Evolutionary conservation across 805 yeast species (phyloP).

Genomic region (Candida gorgasii): DNA sequence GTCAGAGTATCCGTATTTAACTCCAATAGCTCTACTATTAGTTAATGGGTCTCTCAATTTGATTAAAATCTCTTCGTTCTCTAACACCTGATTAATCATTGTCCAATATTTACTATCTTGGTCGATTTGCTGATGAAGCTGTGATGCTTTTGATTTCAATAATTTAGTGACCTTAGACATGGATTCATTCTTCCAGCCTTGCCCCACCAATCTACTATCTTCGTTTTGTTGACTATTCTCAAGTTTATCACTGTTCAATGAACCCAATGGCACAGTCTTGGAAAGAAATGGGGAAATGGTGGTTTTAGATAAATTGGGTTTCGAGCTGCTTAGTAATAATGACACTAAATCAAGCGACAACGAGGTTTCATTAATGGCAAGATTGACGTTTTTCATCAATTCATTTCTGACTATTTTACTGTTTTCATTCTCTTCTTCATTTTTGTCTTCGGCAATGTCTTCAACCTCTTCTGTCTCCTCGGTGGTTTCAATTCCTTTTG

Average conservation of each 20-base stretch:
- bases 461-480: conserved; percentile 10
- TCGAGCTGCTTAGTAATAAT: conserved; percentile 69
- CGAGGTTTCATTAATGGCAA: conserved; percentile 87
- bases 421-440: conserved; percentile 19
- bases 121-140: conserved; percentile 53
- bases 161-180: conserved; percentile 54
- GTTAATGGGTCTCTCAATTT: conserved; percentile 57
- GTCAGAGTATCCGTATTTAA: conserved; percentile 89
- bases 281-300: conserved; percentile 86
- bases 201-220: conserved; percentile 45
- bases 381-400: conserved; percentile 51
- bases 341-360: conserved; percentile 86
- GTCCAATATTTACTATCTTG: conserved; percentile 74
- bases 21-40: conserved; percentile 61
- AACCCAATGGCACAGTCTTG: conserved; percentile 72
- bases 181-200: conserved; percentile 86
- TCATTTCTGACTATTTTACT: conserved; percentile 55
- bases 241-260: conserved; percentile 56
- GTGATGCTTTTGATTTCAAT: conserved; percentile 51
- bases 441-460: conserved; percentile 12
- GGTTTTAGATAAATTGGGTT: conserved; percentile 83
- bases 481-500: conserved; percentile 2
- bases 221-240: conserved; percentile 26
- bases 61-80: conserved; percentile 61
- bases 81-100: conserved; percentile 43